Conservation (phyloP, 768 basidiomycete genomes). For the Russula sp. region DNA sequence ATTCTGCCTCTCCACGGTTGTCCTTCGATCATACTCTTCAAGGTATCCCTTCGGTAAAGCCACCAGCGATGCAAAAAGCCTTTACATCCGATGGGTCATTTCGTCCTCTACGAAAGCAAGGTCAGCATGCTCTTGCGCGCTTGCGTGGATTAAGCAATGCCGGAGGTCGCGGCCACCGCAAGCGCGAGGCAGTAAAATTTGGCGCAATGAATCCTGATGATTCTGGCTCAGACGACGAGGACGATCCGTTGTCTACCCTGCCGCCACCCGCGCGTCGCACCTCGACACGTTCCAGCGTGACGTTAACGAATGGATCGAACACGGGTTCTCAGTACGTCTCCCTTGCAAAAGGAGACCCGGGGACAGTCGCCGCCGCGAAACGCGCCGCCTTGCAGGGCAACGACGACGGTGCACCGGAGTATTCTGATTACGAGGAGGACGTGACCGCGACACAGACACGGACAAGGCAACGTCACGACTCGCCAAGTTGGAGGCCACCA, state of each 20-base stretch:
- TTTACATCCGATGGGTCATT: constrained; percentile 6
- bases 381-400: constrained; percentile 7
- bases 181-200: constrained; percentile 39
- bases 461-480: constrained; percentile 20
- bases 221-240: constrained; percentile 47
- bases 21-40: constrained; percentile 10
- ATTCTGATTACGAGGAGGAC: constrained; percentile 32
- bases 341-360: constrained; percentile 21
- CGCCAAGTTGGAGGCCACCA: constrained; percentile 42
- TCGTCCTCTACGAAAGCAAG: constrained; percentile 5
- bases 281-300: constrained; percentile 26
- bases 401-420: constrained; percentile 24
- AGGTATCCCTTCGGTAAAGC: background rate
- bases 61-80: background rate
- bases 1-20: background rate
- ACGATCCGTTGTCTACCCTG: constrained; percentile 19
- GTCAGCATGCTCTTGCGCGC: constrained; percentile 2
- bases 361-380: constrained; percentile 20
- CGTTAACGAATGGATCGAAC: constrained; percentile 25
- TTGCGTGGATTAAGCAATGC: constrained; percentile 7
- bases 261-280: constrained; percentile 17
- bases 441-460: constrained; percentile 25
- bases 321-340: constrained; percentile 19
- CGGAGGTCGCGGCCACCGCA: constrained; percentile 32
- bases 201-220: constrained; percentile 30